Conservation (phyloP, 495 filamentous ascomycete species). For the Xylaria longipes region DNA sequence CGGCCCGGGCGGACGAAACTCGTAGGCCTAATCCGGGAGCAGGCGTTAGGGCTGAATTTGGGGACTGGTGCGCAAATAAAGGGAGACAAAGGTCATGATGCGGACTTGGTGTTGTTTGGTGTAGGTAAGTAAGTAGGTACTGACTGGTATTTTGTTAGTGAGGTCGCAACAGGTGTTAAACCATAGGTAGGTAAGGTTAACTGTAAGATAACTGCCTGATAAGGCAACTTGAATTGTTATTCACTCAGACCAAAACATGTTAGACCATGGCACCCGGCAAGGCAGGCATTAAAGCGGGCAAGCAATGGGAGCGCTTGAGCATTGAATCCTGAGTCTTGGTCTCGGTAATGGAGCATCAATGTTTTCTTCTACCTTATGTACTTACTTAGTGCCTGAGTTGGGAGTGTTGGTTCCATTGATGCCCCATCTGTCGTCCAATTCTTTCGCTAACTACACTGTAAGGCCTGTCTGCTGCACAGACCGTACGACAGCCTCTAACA, state of each 20-base stretch:
- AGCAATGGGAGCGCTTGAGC: neutral
- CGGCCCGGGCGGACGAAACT: neutral
- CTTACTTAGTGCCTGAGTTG: too few relatives aligned
- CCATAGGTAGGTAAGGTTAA: neutral
- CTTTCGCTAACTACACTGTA: neutral
- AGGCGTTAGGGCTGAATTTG: neutral
- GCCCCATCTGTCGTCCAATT: neutral
- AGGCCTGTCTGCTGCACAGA: constrained; percentile 3
- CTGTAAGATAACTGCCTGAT: constrained; percentile 1
- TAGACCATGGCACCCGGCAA: neutral
- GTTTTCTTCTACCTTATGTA: too few relatives aligned
- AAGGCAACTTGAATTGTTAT: neutral
- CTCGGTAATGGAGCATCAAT: neutral
- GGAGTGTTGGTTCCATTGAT: neutral
- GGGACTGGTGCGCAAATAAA: neutral
- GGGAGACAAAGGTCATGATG: constrained; percentile 13
- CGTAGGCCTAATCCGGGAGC: neutral
- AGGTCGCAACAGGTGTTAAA: neutral
- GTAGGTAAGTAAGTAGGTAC: neutral
- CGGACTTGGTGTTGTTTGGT: neutral
- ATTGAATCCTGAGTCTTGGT: neutral
- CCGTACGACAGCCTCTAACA: neutral
- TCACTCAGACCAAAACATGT: neutral
- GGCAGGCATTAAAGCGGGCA: neutral
- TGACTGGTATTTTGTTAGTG: neutral